Base-by-base conservation (phyloP, 495 filamentous ascomycete genomes). In the Penicillium malachiteum region DNA sequence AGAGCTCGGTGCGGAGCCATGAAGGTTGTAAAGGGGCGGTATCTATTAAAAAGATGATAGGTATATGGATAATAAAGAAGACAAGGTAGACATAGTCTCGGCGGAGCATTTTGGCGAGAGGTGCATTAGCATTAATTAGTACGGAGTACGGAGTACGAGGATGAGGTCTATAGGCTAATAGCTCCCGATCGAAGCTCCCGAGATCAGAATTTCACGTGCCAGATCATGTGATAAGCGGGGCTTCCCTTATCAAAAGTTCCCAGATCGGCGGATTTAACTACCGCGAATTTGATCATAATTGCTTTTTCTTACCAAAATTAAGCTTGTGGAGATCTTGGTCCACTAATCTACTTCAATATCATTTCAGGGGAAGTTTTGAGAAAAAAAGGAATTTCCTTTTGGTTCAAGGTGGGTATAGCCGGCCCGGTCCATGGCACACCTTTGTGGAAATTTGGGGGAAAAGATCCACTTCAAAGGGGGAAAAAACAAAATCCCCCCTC, bases 41-140 rank as follows among this genome's bases (percentile, higher is more conserved):
- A 64, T 91, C 87, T 66, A 89, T 72, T 45, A 83, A 72, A 62
- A 88, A 80, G 52, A 88, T 82, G 53, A 91, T 71, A 13, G 86
- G 86, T 16, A 91, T 57, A 60, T 88, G 85, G 30, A 85, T 79
- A 55, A 74, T 56, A 65, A 92, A 91, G 75, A 89, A 90, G 21
- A 78, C 63, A 34, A 91, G 78, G 74, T 91, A 92, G 32, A 82
- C 52, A 18, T 86, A 54, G 61, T 85, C 83, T 52, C 65, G 65
- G 34, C 34, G 48, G 13, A 41, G 18, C 48, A 50, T 49, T 5
- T 8, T 49, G 47, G 34, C 34, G 34, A 37, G 14, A 12, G 37
- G 37, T 39, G 37, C 37, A 14, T 39, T 39, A 5, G 11, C 37
- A 2, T 39, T 12, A 39, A 2, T 39, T 12, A 39, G 37, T 14